These are phyloP conservation scores for Firmiana major DNA, from an alignment of 345 rosid genomes.

Conservation along the genomic window DNA sequence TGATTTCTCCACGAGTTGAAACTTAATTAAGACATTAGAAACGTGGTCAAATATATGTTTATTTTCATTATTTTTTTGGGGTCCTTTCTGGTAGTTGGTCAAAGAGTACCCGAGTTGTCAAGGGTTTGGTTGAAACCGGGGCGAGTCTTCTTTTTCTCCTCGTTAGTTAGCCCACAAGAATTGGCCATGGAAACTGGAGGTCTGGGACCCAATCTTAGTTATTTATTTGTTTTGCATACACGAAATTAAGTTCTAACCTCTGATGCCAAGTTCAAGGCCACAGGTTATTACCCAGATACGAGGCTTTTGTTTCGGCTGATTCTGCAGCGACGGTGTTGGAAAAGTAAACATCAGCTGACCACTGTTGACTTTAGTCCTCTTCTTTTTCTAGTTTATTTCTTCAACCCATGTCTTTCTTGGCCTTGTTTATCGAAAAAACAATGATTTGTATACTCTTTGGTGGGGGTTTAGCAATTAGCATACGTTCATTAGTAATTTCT, in stretches of 20 bases:
- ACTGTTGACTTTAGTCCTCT: not conserved
- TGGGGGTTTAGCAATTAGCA: not conserved
- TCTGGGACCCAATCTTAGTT: not conserved
- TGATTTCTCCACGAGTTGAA: not conserved
- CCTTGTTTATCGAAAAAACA: no score
- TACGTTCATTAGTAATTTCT: not conserved
- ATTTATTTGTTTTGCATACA: not conserved
- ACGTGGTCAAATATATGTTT: conserved; percentile 4
- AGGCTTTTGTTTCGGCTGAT: not conserved
- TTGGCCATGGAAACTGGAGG: not conserved
- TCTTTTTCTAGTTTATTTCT: not conserved
- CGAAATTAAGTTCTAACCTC: not conserved
- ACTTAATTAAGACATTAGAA: not conserved
- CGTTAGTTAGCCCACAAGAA: conserved; percentile 2
- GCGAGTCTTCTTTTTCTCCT: not conserved
- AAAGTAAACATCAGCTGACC: not conserved
- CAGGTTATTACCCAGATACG: not conserved
- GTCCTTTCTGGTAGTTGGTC: not conserved
- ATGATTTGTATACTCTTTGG: no score
- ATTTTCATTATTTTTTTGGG: not conserved
- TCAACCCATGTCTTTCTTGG: no score
- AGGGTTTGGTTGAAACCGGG: not conserved
- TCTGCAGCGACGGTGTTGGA: no score
- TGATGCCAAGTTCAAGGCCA: not conserved
- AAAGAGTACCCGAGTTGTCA: not conserved